Evolutionary conservation across 768 basidiomycete genomes (phyloP).

Genomic region (Amanita fuliginea): DNA sequence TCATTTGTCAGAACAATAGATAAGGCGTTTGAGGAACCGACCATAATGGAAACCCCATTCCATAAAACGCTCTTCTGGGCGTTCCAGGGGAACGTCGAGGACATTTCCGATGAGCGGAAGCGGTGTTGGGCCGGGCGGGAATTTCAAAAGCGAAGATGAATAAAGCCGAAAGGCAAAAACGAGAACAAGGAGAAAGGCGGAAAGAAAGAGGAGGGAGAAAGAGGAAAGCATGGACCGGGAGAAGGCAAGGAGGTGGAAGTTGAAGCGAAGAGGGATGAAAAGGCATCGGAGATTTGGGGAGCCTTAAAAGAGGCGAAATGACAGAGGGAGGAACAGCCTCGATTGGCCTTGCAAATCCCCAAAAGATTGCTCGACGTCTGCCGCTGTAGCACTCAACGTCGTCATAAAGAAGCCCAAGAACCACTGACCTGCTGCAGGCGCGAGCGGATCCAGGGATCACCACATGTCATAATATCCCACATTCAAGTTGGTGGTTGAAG

Average conservation of each 20-base stretch:
- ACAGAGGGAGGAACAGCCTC: neutral
- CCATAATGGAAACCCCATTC: constrained; percentile 34
- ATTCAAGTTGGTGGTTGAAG: too few species aligned
- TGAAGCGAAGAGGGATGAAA: neutral
- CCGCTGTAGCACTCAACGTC: constrained; percentile 1
- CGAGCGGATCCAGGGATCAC: too few species aligned
- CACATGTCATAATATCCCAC: too few species aligned
- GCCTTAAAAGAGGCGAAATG: constrained; percentile 4
- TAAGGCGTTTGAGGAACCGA: constrained; percentile 13
- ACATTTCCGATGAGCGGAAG: constrained; percentile 37
- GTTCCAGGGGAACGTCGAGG: constrained; percentile 29
- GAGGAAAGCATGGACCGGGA: constrained; percentile 1
- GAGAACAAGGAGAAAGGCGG: constrained; percentile 7
- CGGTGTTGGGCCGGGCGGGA: constrained; percentile 37
- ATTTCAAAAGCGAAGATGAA: constrained; percentile 15
- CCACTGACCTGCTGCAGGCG: neutral
- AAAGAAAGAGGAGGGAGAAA: constrained; percentile 8
- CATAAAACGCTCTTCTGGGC: constrained; percentile 28
- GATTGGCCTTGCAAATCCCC: constrained; percentile 5
- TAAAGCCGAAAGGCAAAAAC: constrained; percentile 16
- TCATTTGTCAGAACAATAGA: neutral
- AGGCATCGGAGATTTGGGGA: constrained; percentile 6
- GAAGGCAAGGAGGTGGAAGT: neutral
- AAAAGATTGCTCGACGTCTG: constrained; percentile 1
- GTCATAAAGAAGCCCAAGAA: neutral